phyloP scores from a whole-genome alignment of 2,329 filamentous ascomycete species.

The Tolypocladium tropicale region DNA sequence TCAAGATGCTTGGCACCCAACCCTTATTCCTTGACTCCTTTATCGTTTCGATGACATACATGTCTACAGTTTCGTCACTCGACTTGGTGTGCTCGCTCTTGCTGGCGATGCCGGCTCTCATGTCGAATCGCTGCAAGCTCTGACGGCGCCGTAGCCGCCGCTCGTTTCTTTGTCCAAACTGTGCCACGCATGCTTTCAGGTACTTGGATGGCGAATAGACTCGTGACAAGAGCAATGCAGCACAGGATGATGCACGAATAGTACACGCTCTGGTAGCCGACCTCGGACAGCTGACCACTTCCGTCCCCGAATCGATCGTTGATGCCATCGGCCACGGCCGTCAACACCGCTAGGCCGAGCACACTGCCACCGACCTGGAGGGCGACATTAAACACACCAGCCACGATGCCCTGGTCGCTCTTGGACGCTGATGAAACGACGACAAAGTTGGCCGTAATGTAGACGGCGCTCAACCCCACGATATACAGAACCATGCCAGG shows the following conservation, averaged over 20 bases:
- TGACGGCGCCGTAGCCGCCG: background rate
- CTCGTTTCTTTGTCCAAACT: background rate
- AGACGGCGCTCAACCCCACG: background rate
- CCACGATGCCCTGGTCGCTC: conserved; percentile 1
- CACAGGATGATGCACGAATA: conserved; percentile 1
- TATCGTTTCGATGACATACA: no score
- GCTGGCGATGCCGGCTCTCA: no score
- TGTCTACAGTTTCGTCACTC: no score
- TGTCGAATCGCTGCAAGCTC: background rate
- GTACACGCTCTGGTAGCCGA: conserved; percentile 1
- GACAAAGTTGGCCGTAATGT: conserved; percentile 1
- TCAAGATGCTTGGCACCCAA: background rate
- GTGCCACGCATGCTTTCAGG: conserved; percentile 1
- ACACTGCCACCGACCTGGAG: conserved; percentile 1
- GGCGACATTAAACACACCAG: conserved; percentile 1
- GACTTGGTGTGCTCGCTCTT: no score
- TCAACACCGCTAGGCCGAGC: background rate
- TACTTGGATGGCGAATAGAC: background rate
- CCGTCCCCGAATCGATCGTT: background rate
- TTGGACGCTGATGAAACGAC: background rate
- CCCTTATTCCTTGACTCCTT: no score
- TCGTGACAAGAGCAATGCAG: background rate
- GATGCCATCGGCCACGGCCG: conserved; percentile 1
- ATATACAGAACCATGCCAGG: conserved; percentile 1
- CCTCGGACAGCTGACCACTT: background rate